Conservation (phyloP, 805 yeast genomes). For the Ogataea pilisensis region DNA sequence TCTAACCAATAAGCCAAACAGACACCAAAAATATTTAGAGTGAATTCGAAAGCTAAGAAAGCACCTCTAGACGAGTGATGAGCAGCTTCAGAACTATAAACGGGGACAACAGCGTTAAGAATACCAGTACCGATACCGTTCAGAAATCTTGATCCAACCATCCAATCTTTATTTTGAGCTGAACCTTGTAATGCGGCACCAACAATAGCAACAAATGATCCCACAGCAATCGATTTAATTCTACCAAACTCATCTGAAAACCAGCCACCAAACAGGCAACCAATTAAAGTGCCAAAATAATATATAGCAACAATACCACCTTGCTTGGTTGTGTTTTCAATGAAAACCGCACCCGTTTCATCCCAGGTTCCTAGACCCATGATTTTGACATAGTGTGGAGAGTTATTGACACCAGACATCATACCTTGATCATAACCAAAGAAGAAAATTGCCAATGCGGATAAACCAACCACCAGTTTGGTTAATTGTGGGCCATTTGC, state of each 20-base stretch:
- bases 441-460: conserved; percentile 8
- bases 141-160: conserved; percentile 33
- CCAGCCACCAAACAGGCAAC: conserved; percentile 25
- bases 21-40: conserved; percentile 26
- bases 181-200: conserved; percentile 32
- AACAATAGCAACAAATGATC: conserved; percentile 23
- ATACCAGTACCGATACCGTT: conserved; percentile 35
- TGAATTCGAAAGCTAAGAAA: conserved; percentile 32
- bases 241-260: conserved; percentile 34
- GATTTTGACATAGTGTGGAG: conserved; percentile 17
- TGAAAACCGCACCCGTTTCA: conserved; percentile 15
- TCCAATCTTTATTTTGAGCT: conserved; percentile 17
- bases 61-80: conserved; percentile 33
- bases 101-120: conserved; percentile 35
- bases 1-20: conserved; percentile 36
- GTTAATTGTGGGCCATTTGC: conserved; percentile 4
- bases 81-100: conserved; percentile 35
- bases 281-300: conserved; percentile 44
- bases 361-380: conserved; percentile 19
- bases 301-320: conserved; percentile 47
- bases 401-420: conserved; percentile 38
- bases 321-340: conserved; percentile 15
- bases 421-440: conserved; percentile 45
- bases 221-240: conserved; percentile 23
- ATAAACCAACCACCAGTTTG: conserved; percentile 5